Evolutionary conservation across 2,329 filamentous ascomycete species (phyloP).

Genomic region (Alternaria ventricosa): DNA sequence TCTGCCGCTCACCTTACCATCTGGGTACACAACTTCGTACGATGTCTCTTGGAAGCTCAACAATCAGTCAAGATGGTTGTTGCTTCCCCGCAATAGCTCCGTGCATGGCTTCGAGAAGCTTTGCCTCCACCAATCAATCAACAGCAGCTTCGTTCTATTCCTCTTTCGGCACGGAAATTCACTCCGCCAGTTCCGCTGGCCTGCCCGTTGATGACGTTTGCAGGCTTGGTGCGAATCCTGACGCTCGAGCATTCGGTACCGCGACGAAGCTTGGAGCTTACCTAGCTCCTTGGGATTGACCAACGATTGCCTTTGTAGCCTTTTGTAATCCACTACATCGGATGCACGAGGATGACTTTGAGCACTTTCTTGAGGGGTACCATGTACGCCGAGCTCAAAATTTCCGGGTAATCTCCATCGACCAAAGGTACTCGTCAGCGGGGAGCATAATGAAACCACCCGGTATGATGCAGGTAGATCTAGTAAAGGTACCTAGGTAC

Average conservation of each 20-base stretch:
- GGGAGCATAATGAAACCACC: conserved; percentile 12
- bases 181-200: conserved; percentile 29
- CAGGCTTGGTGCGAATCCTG: conserved; percentile 11
- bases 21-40: background rate
- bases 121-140: conserved; percentile 36
- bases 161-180: conserved; percentile 30
- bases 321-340: conserved; percentile 3
- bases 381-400: conserved; percentile 20
- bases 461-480: conserved; percentile 6
- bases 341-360: conserved; percentile 7
- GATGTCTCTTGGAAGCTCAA: background rate
- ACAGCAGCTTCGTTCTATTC: conserved; percentile 7
- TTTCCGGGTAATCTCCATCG: conserved; percentile 14
- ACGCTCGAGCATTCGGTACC: conserved; percentile 18
- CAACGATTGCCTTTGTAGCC: conserved; percentile 22
- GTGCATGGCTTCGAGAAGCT: conserved; percentile 26
- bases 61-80: background rate
- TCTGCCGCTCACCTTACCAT: background rate
- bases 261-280: conserved; percentile 23
- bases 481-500: conserved; percentile 5
- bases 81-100: conserved; percentile 22
- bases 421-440: conserved; percentile 7
- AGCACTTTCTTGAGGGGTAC: conserved; percentile 14
- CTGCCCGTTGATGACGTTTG: conserved; percentile 24
- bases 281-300: conserved; percentile 20